A percentile compares a stretch with the other conserved stretches of the same genome.
These are phyloP conservation scores for Fusarium globosum DNA, from an alignment of 2,329 filamentous ascomycete species.

Conservation along the genomic window DNA sequence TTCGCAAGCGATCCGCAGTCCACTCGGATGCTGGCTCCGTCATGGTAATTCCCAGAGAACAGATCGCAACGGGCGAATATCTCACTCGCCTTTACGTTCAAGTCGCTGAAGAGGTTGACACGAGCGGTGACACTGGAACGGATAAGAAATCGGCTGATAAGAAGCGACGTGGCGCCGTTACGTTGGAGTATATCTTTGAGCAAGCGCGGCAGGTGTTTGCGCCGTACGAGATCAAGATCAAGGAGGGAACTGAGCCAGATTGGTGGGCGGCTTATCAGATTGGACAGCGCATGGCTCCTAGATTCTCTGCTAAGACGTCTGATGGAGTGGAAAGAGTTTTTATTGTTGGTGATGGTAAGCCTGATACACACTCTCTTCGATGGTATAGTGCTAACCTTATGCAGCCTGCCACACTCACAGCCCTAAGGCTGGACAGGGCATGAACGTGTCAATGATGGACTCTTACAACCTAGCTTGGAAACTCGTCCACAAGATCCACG, in stretches of 20 bases:
- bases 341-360: slow-evolving; percentile 19
- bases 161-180: slow-evolving; percentile 17
- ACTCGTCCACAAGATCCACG: slow-evolving; percentile 2
- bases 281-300: slow-evolving; percentile 15
- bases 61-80: slow-evolving; percentile 10
- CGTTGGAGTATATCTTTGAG: slow-evolving; percentile 21
- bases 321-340: slow-evolving; percentile 14
- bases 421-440: slow-evolving; percentile 17
- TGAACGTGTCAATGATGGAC: slow-evolving; percentile 28
- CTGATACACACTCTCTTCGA: rapidly evolving
- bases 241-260: slow-evolving; percentile 13
- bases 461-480: slow-evolving; percentile 23
- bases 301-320: neutral
- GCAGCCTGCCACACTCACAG: slow-evolving; percentile 20
- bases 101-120: slow-evolving; percentile 8
- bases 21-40: slow-evolving; percentile 14
- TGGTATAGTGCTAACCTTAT: neutral
- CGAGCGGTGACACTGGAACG: neutral
- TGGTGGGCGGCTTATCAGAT: slow-evolving; percentile 30
- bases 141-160: slow-evolving; percentile 22
- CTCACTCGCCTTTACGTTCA: slow-evolving; percentile 17
- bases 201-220: slow-evolving; percentile 17
- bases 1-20: slow-evolving; percentile 11
- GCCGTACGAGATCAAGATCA: slow-evolving; percentile 16
- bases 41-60: slow-evolving; percentile 19